phyloP scores from a whole-genome alignment of 2,329 filamentous ascomycete genomes.

The Endocalyx cinctus region DNA sequence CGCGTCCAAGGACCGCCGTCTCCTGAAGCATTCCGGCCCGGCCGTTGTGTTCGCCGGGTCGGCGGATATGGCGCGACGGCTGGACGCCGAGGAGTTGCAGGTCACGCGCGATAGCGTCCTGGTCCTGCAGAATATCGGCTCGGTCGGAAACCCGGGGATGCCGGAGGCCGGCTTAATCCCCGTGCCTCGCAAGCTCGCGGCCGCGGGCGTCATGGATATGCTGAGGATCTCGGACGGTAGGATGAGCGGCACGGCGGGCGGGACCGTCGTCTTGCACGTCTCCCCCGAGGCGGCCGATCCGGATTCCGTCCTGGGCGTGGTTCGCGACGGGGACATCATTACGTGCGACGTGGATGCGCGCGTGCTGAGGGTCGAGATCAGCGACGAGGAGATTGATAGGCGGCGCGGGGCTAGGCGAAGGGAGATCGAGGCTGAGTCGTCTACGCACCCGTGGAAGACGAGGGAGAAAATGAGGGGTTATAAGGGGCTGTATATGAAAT shows the following conservation, averaged over 20 bases:
- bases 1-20: conserved; percentile 67
- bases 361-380: conserved; percentile 54
- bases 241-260: conserved; percentile 82
- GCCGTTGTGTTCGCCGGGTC: conserved; percentile 68
- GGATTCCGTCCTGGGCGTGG: conserved; percentile 71
- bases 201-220: conserved; percentile 71
- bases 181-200: conserved; percentile 71
- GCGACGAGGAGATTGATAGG: conserved; percentile 62
- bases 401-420: conserved; percentile 59
- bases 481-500: conserved; percentile 53
- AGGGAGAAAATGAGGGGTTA: conserved; percentile 48
- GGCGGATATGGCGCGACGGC: conserved; percentile 66
- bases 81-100: conserved; percentile 55
- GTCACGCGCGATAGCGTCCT: conserved; percentile 60
- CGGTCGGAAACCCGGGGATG: conserved; percentile 89
- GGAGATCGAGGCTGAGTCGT: conserved; percentile 20
- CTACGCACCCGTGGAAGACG: conserved; percentile 28
- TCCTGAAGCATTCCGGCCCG: conserved; percentile 41
- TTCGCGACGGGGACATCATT: conserved; percentile 72
- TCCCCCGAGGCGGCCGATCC: conserved; percentile 77
- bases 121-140: conserved; percentile 83
- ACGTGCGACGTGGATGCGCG: conserved; percentile 71
- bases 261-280: conserved; percentile 86
- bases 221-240: conserved; percentile 81
- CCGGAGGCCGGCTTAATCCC: conserved; percentile 68